Evolutionary conservation across 2,329 filamentous ascomycete species (phyloP).

Genomic region (Thielaviopsis populi): DNA sequence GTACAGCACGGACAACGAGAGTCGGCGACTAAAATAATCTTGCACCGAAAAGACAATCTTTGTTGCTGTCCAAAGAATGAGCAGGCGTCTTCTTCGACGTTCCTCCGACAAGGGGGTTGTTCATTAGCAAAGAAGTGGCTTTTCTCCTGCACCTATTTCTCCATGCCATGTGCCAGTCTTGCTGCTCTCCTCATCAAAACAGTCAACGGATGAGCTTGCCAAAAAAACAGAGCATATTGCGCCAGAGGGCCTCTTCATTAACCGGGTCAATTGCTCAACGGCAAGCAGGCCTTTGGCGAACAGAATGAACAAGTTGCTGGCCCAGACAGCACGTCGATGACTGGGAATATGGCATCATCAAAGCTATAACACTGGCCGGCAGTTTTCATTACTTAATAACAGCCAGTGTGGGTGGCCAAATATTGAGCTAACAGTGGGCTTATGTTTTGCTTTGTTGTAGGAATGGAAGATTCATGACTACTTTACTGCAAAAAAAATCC

Average conservation of each 20-base stretch:
- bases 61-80: not conserved
- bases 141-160: not conserved
- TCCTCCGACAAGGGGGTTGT: no score
- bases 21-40: not conserved
- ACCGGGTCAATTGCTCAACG: not conserved
- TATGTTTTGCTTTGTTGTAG: not conserved
- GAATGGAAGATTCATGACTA: not conserved
- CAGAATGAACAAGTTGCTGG: not conserved
- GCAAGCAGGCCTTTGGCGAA: not conserved
- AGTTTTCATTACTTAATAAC: constrained; percentile 1
- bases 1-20: not conserved
- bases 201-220: not conserved
- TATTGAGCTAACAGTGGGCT: not conserved
- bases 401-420: not conserved
- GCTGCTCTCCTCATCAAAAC: not conserved
- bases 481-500: not conserved
- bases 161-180: not conserved
- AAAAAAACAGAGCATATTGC: not conserved
- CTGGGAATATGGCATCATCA: constrained; percentile 4
- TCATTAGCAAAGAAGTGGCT: not conserved
- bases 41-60: not conserved
- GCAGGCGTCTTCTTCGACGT: not conserved
- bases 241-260: not conserved
- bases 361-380: not conserved
- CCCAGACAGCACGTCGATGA: not conserved